Evolutionary conservation across 164 flowering plant species (phyloP).

Genomic region (Kingdonia uniflora): DNA sequence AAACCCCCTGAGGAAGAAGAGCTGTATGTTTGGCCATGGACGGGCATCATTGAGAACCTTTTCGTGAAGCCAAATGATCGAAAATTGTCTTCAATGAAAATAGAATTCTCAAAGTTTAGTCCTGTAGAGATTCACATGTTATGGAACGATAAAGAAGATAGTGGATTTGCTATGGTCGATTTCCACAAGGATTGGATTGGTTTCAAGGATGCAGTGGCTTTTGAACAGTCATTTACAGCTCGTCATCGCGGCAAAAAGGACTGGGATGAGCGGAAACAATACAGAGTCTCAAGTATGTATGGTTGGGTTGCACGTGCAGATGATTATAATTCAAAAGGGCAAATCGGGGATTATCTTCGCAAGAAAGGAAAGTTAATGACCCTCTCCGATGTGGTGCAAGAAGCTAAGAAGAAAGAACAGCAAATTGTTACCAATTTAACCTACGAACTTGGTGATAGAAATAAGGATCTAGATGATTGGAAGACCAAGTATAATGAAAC

Average conservation of each 20-base stretch:
- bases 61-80: constrained; percentile 13
- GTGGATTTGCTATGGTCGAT: constrained; percentile 8
- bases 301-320: constrained; percentile 96
- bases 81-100: constrained; percentile 2
- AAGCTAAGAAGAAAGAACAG: constrained; percentile 52
- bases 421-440: constrained; percentile 57
- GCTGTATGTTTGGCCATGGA: constrained; percentile 70
- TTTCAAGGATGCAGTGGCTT: constrained; percentile 16
- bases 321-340: constrained; percentile 43
- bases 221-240: constrained; percentile 13
- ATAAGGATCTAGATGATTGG: constrained; percentile 45
- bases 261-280: constrained; percentile 30
- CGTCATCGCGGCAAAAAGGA: constrained; percentile 46
- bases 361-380: constrained; percentile 65
- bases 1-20: constrained; percentile 26
- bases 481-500: constrained; percentile 37
- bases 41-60: constrained; percentile 45
- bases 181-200: constrained; percentile 12
- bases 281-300: constrained; percentile 38
- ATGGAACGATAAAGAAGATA: constrained; percentile 1
- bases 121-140: constrained; percentile 7
- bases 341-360: constrained; percentile 62
- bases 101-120: constrained; percentile 2
- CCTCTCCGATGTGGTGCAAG: constrained; percentile 52
- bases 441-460: constrained; percentile 56